These are phyloP conservation scores for Scytalidium lignicola DNA, from an alignment of 2,329 filamentous ascomycete species.

Conservation along the genomic window DNA sequence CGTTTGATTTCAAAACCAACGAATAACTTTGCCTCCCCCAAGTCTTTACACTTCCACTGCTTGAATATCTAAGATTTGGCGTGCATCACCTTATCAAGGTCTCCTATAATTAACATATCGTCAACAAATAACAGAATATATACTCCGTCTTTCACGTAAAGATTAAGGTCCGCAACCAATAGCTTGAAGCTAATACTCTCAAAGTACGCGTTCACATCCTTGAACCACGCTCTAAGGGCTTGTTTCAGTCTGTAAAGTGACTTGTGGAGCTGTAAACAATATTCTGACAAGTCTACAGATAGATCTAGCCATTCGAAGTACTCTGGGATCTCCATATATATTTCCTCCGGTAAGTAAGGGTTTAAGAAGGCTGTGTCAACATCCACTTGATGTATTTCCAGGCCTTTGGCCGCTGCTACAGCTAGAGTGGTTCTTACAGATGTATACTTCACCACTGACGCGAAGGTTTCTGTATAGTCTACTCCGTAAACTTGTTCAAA, in stretches of 20 bases:
- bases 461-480: conserved; percentile 2
- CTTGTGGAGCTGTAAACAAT: neutral
- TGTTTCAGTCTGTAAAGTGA: conserved; percentile 2
- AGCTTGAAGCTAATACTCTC: neutral
- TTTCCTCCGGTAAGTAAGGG: neutral
- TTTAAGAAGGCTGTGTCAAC: neutral
- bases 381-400: conserved; percentile 4
- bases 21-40: neutral
- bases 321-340: conserved; percentile 1
- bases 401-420: neutral
- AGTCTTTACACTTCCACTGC: neutral
- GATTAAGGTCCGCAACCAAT: neutral
- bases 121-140: conserved; percentile 1
- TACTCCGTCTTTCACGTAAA: neutral
- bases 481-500: neutral
- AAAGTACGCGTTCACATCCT: neutral
- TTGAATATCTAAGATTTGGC: neutral
- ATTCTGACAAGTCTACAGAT: too few species aligned
- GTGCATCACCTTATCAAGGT: neutral
- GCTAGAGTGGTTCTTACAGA: conserved; percentile 2
- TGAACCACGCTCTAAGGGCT: neutral
- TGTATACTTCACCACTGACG: neutral
- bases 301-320: neutral
- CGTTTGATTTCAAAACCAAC: neutral
- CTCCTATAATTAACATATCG: neutral